phyloP scores from a whole-genome alignment of 148 eudicot genomes.

The Fagopyrum esculentum region DNA sequence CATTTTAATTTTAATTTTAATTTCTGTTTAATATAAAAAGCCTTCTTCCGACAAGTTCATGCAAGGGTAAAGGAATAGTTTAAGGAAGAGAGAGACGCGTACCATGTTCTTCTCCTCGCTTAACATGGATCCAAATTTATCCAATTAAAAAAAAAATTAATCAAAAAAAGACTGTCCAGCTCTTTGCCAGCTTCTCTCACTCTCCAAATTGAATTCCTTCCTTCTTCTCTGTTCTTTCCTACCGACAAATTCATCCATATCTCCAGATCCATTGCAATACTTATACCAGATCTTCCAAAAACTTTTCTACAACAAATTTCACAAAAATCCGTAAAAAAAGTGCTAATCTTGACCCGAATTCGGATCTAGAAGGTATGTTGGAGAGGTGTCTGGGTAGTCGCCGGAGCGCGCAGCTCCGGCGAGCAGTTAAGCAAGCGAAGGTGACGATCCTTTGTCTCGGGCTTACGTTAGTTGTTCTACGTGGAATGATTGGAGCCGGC shows the following conservation, averaged over 20 bases:
- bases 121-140: background rate
- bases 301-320: background rate
- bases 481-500: constrained; percentile 65
- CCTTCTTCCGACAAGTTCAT: background rate
- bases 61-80: background rate
- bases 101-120: constrained; percentile 10
- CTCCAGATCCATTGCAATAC: background rate
- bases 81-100: background rate
- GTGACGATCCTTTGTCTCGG: constrained; percentile 49
- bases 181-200: constrained; percentile 12
- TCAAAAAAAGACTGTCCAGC: constrained; percentile 9
- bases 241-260: constrained; percentile 13
- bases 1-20: background rate
- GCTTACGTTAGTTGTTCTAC: constrained; percentile 49
- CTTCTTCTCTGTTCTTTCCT: background rate
- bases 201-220: background rate
- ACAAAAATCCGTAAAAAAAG: background rate
- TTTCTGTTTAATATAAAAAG: background rate
- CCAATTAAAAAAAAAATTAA: background rate
- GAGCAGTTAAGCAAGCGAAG: constrained; percentile 45
- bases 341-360: background rate
- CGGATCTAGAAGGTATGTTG: constrained; percentile 18
- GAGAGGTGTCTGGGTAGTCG: constrained; percentile 33
- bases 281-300: background rate
- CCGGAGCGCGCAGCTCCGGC: constrained; percentile 32